Evolutionary conservation across 1,139 yeast species (phyloP).

Genomic region (Scheffersomyces segobiensis): DNA sequence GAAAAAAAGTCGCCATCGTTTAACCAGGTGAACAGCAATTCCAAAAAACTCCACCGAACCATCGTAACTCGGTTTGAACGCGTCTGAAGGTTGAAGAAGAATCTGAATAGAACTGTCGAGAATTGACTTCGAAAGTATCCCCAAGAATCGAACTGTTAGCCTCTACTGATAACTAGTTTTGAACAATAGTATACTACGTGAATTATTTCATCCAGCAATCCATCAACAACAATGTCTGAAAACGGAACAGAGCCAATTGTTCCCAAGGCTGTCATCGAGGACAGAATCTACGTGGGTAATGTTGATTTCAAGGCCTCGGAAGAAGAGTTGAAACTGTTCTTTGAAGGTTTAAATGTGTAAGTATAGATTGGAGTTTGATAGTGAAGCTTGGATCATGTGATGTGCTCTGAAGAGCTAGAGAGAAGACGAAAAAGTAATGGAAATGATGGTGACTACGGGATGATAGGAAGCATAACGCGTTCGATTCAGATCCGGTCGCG

Average conservation of each 20-base stretch:
- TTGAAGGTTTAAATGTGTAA: constrained; percentile 41
- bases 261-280: constrained; percentile 35
- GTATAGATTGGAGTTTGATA: constrained; percentile 11
- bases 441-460: neutral
- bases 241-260: constrained; percentile 1
- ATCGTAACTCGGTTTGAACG: neutral
- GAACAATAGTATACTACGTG: neutral
- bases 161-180: neutral
- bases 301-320: constrained; percentile 57
- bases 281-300: constrained; percentile 50
- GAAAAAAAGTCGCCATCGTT: neutral
- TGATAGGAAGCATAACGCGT: no score
- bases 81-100: neutral
- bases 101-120: neutral
- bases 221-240: neutral
- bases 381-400: neutral
- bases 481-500: neutral
- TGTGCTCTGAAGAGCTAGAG: neutral
- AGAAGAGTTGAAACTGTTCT: constrained; percentile 48
- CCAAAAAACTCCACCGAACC: neutral
- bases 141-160: neutral
- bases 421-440: neutral
- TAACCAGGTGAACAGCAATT: neutral
- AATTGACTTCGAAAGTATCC: neutral
- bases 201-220: neutral